phyloP scores from a whole-genome alignment of 345 rosid genomes.

The Aquilaria sinensis region DNA sequence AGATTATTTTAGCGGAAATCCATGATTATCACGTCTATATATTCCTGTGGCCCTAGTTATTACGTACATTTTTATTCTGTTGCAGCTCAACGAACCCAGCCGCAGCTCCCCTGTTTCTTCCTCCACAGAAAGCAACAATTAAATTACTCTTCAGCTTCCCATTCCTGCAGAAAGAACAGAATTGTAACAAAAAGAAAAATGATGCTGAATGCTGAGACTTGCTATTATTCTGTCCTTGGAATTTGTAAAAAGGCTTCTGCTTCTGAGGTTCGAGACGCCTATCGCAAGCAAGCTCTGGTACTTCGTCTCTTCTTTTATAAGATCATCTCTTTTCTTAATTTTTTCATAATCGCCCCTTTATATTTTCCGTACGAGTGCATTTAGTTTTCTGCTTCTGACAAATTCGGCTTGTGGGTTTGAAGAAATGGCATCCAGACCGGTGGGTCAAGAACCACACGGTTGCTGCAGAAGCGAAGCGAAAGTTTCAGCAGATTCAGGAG shows the following conservation, averaged over 20 bases:
- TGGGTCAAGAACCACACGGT: slow-evolving; percentile 23
- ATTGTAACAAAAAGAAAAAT: not conserved
- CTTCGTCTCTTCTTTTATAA: not conserved
- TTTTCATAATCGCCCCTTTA: too few relatives aligned
- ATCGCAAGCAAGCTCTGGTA: slow-evolving; percentile 31
- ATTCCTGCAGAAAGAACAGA: too few relatives aligned
- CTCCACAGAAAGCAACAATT: too few relatives aligned
- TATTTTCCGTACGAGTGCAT: too few relatives aligned
- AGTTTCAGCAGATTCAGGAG: slow-evolving; percentile 39
- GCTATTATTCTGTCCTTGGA: slow-evolving; percentile 30
- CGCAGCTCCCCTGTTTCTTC: too few relatives aligned
- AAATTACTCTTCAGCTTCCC: too few relatives aligned
- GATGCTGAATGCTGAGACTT: slow-evolving; percentile 15
- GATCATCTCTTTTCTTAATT: not conserved
- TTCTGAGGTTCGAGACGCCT: slow-evolving; percentile 30
- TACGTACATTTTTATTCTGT: too few relatives aligned
- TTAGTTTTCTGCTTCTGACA: not conserved
- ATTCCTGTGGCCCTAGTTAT: too few relatives aligned
- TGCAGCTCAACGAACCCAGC: too few relatives aligned
- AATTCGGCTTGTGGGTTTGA: not conserved
- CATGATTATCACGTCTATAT: too few relatives aligned
- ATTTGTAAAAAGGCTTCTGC: slow-evolving; percentile 24
- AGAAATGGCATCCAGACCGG: slow-evolving; percentile 48
- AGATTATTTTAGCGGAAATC: too few relatives aligned
- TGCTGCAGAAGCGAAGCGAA: slow-evolving; percentile 24